phyloP scores from a whole-genome alignment of 1,284 basidiomycete species.

The Leccinum ponderosum region DNA sequence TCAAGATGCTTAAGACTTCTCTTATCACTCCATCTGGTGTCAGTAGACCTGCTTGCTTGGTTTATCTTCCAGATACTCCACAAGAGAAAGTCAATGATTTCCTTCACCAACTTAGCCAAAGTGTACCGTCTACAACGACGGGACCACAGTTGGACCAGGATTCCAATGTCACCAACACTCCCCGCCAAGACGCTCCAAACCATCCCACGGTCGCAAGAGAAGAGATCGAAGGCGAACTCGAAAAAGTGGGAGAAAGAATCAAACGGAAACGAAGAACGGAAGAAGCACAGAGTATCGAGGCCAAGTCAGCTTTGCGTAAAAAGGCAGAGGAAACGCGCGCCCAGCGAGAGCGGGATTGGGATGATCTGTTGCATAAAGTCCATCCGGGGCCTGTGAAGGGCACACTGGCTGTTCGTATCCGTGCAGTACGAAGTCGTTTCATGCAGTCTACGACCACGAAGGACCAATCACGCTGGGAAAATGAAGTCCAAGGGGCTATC shows the following conservation, averaged over 20 bases:
- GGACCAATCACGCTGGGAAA: conserved; percentile 60
- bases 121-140: conserved; percentile 33
- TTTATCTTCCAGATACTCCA: conserved; percentile 56
- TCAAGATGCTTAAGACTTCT: conserved; percentile 66
- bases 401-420: conserved; percentile 49
- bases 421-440: conserved; percentile 54
- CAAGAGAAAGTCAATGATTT: conserved; percentile 54
- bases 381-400: conserved; percentile 53
- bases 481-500: conserved; percentile 54
- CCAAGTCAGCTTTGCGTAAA: conserved; percentile 50
- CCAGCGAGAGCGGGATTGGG: conserved; percentile 66
- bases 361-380: conserved; percentile 50
- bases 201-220: conserved; percentile 45
- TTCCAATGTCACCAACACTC: conserved; percentile 56
- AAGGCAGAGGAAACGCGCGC: conserved; percentile 57
- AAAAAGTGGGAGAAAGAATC: conserved; percentile 39
- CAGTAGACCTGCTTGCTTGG: conserved; percentile 54
- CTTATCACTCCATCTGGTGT: conserved; percentile 54
- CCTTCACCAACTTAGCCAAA: conserved; percentile 50
- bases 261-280: conserved; percentile 32
- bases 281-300: conserved; percentile 42
- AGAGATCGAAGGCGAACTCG: conserved; percentile 43
- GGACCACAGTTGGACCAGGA: conserved; percentile 46
- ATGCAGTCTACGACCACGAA: conserved; percentile 53
- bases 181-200: conserved; percentile 45